These are phyloP conservation scores for Ploettnerulaceae sp. DNA, from an alignment of 2,329 filamentous ascomycete genomes.

Conservation along the genomic window DNA sequence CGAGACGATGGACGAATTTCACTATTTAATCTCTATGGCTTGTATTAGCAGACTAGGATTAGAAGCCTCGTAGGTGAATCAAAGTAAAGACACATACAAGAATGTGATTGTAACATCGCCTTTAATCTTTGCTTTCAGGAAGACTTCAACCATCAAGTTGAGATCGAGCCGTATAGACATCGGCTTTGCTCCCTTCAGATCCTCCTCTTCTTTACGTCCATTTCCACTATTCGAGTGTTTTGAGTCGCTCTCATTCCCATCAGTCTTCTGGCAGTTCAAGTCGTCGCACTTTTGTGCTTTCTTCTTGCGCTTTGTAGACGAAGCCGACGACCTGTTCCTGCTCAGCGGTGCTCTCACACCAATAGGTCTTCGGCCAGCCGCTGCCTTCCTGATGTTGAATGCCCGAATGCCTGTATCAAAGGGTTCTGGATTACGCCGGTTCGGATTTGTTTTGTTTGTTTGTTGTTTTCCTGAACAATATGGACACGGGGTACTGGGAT, in stretches of 20 bases:
- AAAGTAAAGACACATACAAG: slow-evolving; percentile 20
- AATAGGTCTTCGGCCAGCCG: slow-evolving; percentile 20
- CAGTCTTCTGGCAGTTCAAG: slow-evolving; percentile 5
- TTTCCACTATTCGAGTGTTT: too few species aligned
- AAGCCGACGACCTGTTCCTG: slow-evolving; percentile 9
- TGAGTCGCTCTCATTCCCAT: slow-evolving; percentile 28
- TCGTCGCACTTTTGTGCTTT: slow-evolving; percentile 16
- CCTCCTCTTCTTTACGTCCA: too few species aligned
- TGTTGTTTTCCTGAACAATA: slow-evolving; percentile 1
- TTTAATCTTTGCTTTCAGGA: slow-evolving; percentile 73
- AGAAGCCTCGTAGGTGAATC: too few species aligned
- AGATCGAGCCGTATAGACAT: slow-evolving; percentile 66
- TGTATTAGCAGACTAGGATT: too few species aligned
- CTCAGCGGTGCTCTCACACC: slow-evolving; percentile 20
- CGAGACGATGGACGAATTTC: too few species aligned
- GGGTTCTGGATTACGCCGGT: not conserved
- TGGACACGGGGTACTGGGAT: not conserved
- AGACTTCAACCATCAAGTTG: slow-evolving; percentile 74
- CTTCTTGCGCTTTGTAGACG: slow-evolving; percentile 15
- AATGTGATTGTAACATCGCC: slow-evolving; percentile 68
- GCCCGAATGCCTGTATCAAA: slow-evolving; percentile 25
- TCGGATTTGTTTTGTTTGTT: not conserved
- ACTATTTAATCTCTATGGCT: not conserved
- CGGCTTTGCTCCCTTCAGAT: too few species aligned
- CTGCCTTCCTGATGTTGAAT: slow-evolving; percentile 27